A percentile compares a stretch with the other conserved stretches of the same genome.
These are phyloP conservation scores for Themeda triandra DNA, from an alignment of 176 grass and related monocot genomes.

Conservation along the genomic window DNA sequence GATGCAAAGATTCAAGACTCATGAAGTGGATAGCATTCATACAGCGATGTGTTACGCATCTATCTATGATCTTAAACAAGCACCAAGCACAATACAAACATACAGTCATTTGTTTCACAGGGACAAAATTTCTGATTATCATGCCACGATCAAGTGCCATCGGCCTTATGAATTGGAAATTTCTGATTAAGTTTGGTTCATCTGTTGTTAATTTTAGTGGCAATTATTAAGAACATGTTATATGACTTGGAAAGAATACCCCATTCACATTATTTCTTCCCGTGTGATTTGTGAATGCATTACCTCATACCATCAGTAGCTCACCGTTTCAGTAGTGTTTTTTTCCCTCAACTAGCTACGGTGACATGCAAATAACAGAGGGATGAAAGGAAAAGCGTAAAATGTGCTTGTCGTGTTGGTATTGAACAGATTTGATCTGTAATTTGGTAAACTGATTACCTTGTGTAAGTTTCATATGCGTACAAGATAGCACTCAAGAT, in stretches of 20 bases:
- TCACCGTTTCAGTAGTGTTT: background rate
- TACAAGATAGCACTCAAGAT: background rate
- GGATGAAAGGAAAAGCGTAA: background rate
- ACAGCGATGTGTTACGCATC: background rate
- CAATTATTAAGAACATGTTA: background rate
- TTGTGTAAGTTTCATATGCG: background rate
- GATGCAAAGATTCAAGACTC: background rate
- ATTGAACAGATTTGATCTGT: background rate
- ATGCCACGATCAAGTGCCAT: no score
- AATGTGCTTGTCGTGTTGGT: background rate
- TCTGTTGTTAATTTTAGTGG: background rate
- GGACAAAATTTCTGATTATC: no score
- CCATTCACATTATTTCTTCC: background rate
- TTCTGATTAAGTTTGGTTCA: background rate
- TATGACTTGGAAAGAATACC: background rate
- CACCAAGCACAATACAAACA: background rate
- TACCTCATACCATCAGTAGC: background rate
- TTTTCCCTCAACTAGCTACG: background rate
- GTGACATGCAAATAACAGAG: background rate
- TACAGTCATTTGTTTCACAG: no score
- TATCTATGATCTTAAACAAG: background rate
- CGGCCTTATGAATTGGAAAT: no score
- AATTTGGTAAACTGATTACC: conserved; percentile 1
- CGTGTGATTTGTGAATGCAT: no score
- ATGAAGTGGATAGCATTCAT: background rate